These are phyloP conservation scores for Fusarium sp. DNA, from an alignment of 2,329 filamentous ascomycete species.

Conservation along the genomic window DNA sequence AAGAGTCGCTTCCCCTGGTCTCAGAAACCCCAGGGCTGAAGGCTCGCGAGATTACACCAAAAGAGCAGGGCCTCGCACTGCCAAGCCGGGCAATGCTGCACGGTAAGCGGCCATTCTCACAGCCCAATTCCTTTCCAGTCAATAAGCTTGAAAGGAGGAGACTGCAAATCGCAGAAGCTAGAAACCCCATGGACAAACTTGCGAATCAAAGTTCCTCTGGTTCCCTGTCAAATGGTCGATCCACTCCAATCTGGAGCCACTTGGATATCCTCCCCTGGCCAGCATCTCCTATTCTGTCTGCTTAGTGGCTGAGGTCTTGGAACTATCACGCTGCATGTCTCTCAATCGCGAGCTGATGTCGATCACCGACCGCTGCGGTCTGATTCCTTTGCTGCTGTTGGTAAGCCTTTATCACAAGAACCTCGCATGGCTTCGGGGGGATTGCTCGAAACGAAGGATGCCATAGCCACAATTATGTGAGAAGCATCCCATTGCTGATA, in stretches of 20 bases:
- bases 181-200: not conserved
- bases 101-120: not conserved
- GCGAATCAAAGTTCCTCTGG: not conserved
- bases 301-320: not conserved
- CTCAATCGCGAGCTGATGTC: not conserved
- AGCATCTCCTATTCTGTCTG: not conserved
- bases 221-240: slow-evolving; percentile 6
- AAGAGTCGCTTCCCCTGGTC: slow-evolving; percentile 33
- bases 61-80: slow-evolving; percentile 1
- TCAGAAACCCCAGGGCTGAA: slow-evolving; percentile 27
- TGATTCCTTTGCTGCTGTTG: slow-evolving; percentile 10
- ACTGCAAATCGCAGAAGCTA: not conserved
- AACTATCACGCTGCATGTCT: slow-evolving; percentile 3
- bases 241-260: not conserved
- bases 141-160: not conserved
- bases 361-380: not conserved
- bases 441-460: not conserved
- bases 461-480: slow-evolving; percentile 20
- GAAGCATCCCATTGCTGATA: not conserved
- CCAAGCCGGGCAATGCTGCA: not conserved
- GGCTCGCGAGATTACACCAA: slow-evolving; percentile 17
- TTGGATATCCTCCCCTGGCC: not conserved
- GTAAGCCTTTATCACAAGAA: slow-evolving; percentile 5
- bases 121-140: not conserved
- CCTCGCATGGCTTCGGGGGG: not conserved